A percentile compares a stretch with the other conserved stretches of the same genome.
Conservation (phyloP, 257 asterid genomes). For the Fraxinus cuspidata region DNA sequence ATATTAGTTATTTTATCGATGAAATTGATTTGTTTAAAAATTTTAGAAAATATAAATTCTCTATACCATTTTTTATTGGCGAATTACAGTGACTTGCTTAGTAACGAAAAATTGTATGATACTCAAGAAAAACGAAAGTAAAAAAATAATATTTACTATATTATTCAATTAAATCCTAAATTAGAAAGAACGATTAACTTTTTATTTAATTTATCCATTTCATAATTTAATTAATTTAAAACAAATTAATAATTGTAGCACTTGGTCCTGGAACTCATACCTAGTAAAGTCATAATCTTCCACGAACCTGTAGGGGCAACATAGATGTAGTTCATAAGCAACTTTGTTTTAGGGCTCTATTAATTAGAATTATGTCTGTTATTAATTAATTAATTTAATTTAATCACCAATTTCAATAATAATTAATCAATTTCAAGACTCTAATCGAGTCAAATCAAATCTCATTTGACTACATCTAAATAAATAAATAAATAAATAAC, state of each 20-base stretch:
- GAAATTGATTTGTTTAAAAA: no score
- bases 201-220: background rate
- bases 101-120: no score
- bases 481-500: background rate
- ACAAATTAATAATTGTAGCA: background rate
- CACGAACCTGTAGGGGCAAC: slow-evolving; percentile 10
- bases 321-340: slow-evolving; percentile 17
- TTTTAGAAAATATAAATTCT: no score
- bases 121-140: no score
- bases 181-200: background rate
- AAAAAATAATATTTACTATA: no score
- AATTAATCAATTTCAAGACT: background rate
- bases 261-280: slow-evolving; percentile 27
- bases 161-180: no score
- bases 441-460: slow-evolving; percentile 3
- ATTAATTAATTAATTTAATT: background rate
- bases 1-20: background rate
- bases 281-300: slow-evolving; percentile 3
- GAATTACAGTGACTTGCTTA: no score
- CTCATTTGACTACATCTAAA: background rate
- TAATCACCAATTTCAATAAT: background rate
- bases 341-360: slow-evolving; percentile 19
- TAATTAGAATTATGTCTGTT: background rate
- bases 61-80: no score
- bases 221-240: background rate